Conservation (phyloP, 2,329 filamentous ascomycete genomes). For the Gnomoniopsis smithogilvyi region DNA sequence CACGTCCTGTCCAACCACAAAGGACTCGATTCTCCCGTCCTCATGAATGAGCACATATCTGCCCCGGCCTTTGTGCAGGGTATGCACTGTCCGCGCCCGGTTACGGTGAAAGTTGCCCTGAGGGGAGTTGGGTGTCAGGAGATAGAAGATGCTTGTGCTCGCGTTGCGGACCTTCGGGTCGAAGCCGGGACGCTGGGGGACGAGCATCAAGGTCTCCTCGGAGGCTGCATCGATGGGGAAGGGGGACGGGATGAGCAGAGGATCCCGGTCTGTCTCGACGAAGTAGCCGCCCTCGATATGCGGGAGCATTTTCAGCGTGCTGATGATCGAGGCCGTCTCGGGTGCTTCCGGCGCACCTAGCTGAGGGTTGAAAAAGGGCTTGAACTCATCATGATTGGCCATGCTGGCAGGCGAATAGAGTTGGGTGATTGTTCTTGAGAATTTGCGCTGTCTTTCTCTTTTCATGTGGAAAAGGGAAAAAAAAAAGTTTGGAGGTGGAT, state of each 20-base stretch:
- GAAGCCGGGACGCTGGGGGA: slow-evolving; percentile 32
- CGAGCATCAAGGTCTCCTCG: slow-evolving; percentile 31
- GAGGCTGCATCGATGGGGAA: slow-evolving; percentile 40
- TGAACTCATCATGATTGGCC: not conserved
- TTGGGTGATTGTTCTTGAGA: not conserved
- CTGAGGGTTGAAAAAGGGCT: slow-evolving; percentile 1
- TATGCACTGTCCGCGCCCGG: slow-evolving; percentile 60
- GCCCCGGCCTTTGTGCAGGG: slow-evolving; percentile 60
- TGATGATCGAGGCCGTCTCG: slow-evolving; percentile 25
- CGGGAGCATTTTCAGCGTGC: slow-evolving; percentile 42
- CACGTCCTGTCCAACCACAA: slow-evolving; percentile 59
- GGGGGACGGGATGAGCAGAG: slow-evolving; percentile 50
- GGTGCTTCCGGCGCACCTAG: slow-evolving; percentile 13
- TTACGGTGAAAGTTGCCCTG: slow-evolving; percentile 64
- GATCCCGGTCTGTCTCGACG: slow-evolving; percentile 55
- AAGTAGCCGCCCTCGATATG: slow-evolving; percentile 67
- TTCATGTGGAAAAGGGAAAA: too few relatives aligned
- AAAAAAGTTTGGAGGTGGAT: too few relatives aligned
- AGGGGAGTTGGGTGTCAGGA: slow-evolving; percentile 53
- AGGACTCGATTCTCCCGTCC: slow-evolving; percentile 56
- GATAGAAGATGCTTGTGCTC: slow-evolving; percentile 62
- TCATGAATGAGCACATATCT: slow-evolving; percentile 63
- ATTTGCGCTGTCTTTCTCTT: too few relatives aligned
- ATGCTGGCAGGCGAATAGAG: not conserved
- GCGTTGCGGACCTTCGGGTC: slow-evolving; percentile 45